Percentiles rank a stretch among this genome's conserved stretches.
These are phyloP conservation scores for Xerocomus amazonicus DNA, from an alignment of 1,284 basidiomycete species.

Conservation along the genomic window DNA sequence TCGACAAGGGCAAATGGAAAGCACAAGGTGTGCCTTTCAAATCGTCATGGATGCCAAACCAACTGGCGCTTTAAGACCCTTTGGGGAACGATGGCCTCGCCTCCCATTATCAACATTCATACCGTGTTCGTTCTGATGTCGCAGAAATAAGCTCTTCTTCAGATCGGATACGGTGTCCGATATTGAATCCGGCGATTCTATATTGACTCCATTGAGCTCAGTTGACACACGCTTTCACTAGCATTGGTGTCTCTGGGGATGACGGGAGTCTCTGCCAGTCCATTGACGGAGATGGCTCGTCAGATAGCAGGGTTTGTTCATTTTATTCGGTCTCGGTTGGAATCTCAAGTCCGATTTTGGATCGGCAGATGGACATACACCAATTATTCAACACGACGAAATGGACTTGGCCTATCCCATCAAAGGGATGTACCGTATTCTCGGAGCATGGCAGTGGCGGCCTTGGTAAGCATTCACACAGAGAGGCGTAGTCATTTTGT, in stretches of 20 bases:
- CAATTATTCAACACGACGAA: conserved; percentile 7
- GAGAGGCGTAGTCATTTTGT: background rate
- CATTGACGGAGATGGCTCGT: conserved; percentile 4
- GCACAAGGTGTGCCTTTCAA: conserved; percentile 13
- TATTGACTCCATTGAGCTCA: background rate
- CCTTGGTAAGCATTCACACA: conserved; percentile 35
- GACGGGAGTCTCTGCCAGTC: conserved; percentile 22
- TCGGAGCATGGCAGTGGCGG: conserved; percentile 50
- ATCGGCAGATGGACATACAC: conserved; percentile 16
- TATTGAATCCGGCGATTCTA: background rate
- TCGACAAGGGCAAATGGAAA: conserved; percentile 23
- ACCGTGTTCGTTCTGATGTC: background rate
- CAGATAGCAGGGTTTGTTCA: conserved; percentile 11
- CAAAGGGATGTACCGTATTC: conserved; percentile 45
- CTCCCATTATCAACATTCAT: background rate
- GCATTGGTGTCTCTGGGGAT: conserved; percentile 4
- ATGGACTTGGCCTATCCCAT: conserved; percentile 31
- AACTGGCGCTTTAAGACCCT: conserved; percentile 8
- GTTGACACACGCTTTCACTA: background rate
- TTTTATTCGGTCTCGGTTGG: background rate
- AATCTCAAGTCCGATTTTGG: background rate
- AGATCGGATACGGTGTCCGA: conserved; percentile 9
- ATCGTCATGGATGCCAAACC: too few species aligned
- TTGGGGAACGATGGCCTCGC: background rate
- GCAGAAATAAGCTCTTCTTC: conserved; percentile 2